Evolutionary conservation across 2,329 filamentous ascomycete species (phyloP), one percentile per base, ranked within the genome.

Genomic region (Botrytis hyacinthi): DNA sequence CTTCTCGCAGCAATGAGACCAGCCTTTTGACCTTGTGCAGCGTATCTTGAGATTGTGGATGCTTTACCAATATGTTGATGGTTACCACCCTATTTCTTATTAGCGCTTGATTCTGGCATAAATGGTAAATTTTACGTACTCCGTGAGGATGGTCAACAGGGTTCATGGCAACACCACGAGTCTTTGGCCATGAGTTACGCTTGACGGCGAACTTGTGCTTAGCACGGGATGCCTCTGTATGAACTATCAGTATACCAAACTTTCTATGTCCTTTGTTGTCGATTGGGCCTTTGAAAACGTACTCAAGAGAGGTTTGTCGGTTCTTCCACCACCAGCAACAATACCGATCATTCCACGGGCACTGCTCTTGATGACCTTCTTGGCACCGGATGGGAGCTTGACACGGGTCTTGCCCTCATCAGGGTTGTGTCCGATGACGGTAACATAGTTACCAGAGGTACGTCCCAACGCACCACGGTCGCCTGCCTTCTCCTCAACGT

Each of bases 111-210:
- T 69, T 32, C 18, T 66, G n/a, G n/a, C 10, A 46, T 60, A 22
- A 54, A 20, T 44, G 9, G 26, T 10, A 72, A 54, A 44, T 44
- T 46, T 42, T 63, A 76, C 80, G 62, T 80, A 81, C 93, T 93
- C 93, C 93, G 92, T 96, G 93, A 86, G 93, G 93, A 91, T 99
- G 96, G 88, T 99, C 96, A 83, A 99, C 96, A 83, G 96, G 96
- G 90, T 99, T 99, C 96, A 99, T 99, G 87, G 96, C 96, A 92
- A 99, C 96, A 98, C 96, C 96, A 96, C 96, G 95, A 90, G 96
- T 99, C 93, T 97, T 98, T 88, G 96, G 96, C 96, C 96, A 99
- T 84, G 91, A 95, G 94, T 99, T 98, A 85, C 96, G 94, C 94
- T 99, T 99, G 89, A 98, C 97, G 82, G 95, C 94, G 89, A 97